Evolutionary conservation across 192 early-diverging fungal genomes (phyloP).

Genomic region (Podila verticillata): DNA sequence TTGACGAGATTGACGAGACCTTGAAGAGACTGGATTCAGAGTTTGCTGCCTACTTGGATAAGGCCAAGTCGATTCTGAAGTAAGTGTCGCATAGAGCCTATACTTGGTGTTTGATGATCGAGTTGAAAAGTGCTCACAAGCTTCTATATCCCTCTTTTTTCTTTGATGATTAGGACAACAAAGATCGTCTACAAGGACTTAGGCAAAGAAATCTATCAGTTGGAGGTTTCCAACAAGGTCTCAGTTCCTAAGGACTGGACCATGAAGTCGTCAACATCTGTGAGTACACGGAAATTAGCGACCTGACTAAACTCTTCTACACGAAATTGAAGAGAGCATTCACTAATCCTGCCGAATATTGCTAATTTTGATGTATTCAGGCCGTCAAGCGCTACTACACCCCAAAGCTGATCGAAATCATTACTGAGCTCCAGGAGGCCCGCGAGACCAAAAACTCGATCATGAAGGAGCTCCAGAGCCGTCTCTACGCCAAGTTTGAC

Average conservation of each 20-base stretch:
- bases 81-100: constrained; percentile 46
- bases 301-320: no score
- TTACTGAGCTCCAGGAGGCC: constrained; percentile 81
- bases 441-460: constrained; percentile 82
- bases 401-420: constrained; percentile 66
- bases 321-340: no score
- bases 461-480: constrained; percentile 74
- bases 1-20: constrained; percentile 70
- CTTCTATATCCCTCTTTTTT: not conserved
- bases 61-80: constrained; percentile 70
- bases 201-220: constrained; percentile 95
- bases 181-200: constrained; percentile 87
- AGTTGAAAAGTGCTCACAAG: not conserved
- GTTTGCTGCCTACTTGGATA: constrained; percentile 74
- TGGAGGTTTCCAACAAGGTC: constrained; percentile 84
- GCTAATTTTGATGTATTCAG: constrained; percentile 19
- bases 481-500: constrained; percentile 90
- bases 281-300: constrained; percentile 25
- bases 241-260: constrained; percentile 84
- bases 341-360: no score
- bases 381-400: constrained; percentile 89
- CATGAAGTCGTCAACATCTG: constrained; percentile 80
- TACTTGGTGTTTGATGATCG: not conserved
- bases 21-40: constrained; percentile 70
- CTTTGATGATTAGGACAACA: constrained; percentile 49